A percentile compares a stretch with the other conserved stretches of the same genome.
Evolutionary conservation across 805 yeast species (phyloP).

Genomic region (Nakazawaea ernobii): DNA sequence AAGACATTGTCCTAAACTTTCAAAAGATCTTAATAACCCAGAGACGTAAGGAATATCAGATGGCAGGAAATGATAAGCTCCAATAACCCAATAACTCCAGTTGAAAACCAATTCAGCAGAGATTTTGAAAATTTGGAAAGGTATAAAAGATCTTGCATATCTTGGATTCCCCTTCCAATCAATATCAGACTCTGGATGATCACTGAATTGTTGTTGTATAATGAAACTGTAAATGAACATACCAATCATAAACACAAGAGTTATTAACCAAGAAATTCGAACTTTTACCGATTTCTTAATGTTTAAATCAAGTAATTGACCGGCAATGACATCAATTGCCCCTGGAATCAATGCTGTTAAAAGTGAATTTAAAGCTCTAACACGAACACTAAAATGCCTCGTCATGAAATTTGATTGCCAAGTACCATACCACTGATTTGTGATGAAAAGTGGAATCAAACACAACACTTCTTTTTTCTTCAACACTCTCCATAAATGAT

Average conservation of each 20-base stretch:
- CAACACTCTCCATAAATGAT: background rate
- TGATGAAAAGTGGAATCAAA: background rate
- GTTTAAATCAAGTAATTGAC: background rate
- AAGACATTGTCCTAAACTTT: background rate
- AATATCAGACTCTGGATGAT: slow-evolving; percentile 3
- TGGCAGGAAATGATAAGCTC: slow-evolving; percentile 14
- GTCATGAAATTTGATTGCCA: background rate
- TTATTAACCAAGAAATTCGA: background rate
- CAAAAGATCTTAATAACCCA: background rate
- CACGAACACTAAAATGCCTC: background rate
- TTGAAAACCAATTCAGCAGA: slow-evolving; percentile 15
- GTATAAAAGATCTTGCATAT: slow-evolving; percentile 15
- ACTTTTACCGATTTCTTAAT: background rate
- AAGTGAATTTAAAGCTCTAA: background rate
- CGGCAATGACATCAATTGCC: background rate
- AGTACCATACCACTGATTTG: background rate
- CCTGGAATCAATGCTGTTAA: background rate
- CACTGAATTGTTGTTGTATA: background rate
- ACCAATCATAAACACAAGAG: background rate
- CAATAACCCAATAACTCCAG: slow-evolving; percentile 20
- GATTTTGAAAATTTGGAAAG: slow-evolving; percentile 17
- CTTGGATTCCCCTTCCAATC: slow-evolving; percentile 16
- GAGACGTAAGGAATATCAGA: slow-evolving; percentile 3
- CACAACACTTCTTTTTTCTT: background rate
- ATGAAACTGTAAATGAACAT: background rate